Evolutionary conservation across 2,329 filamentous ascomycete species (phyloP), one percentile per base, ranked within the genome.

Genomic region (Pseudomassariella vexata): DNA sequence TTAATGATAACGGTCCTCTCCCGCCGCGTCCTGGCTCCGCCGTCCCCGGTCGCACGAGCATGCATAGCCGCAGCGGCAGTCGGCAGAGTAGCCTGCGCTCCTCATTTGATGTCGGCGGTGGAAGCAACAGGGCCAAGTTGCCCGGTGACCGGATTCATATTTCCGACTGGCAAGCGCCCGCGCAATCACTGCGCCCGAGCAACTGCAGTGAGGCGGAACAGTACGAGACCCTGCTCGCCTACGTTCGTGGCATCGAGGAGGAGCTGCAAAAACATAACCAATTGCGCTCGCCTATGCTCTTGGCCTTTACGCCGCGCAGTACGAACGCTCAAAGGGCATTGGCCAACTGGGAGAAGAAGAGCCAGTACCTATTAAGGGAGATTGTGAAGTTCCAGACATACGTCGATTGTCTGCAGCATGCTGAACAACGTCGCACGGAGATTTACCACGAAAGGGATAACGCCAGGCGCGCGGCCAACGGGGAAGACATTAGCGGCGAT

Each of bases 371-470:
- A 24, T 70, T 96, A 9, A 73, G 85, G 21, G 92, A 98, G 63
- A 95, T 94, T 56, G 88, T 96, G 58, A 96, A 96, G 60, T 96
- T 95, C 63, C 73, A 83, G 38, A 96, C 89, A 0, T 98, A 96
- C 52, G 89, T 95, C 45, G 92, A 96, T 56, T 81, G 79, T 20
- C 64, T 98, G 30, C 70, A 79, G 36, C 74, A 76, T 22, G 89
- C 89, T 1, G 76, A 84, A 46, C 62, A 55, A 19, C 70, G 78
- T 34, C 88, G 84, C 53, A 70, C 75, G 27, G 81, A 80, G 52
- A 80, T 95, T 24, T 83, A 87, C 44, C 54, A 57, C 4, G 77
- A 82, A 55, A 59, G 77, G 32, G 71, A 70, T 24, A 53, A 63
- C 26, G 71, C 67, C 14, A 56, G 63, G 27, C 60, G 66, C n/a